Base-by-base conservation (phyloP, 495 filamentous ascomycete species). In the Penicillium steckii region DNA sequence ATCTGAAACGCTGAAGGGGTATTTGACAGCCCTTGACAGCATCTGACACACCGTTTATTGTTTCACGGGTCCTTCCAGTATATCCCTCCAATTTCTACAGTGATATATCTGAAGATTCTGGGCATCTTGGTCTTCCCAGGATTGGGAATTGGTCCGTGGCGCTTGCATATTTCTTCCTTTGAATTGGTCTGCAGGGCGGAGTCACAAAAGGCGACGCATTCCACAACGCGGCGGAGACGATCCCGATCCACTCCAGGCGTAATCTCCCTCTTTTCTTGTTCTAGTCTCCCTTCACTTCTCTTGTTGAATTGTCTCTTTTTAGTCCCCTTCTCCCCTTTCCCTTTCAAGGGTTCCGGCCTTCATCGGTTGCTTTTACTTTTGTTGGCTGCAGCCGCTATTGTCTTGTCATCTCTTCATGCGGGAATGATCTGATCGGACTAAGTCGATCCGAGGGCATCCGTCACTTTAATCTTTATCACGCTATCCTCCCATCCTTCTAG, bases 381-480 rank as follows among this genome's bases (percentile, higher is more conserved):
- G 22, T 10, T 43, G 22, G 32, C 18, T 38, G 27, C 40, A 32
- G 26, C 38, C 29, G 43, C 18, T 38, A 49, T 57, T 45, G 45
- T 53, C 38, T 30, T 37, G 33, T 37, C 33, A 10, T n/a, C n/a
- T 17, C 57, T 54, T n/a, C 26, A 62, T 52, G 22, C 22, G 56
- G 59, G 38, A 61, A 60, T 60, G 62, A 63, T 63, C 62, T 53
- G 62, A 57, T 50, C 50, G 24, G 15, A 17, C 50, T 22, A 17
- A 25, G 51, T 59, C 53, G 41, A 65, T 65, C 62, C 62, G 62
- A 58, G 22, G 46, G 45, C 50, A 53, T 62, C 62, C 62, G 62
- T 50, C 23, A 41, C 38, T 26, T 44, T 21, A 24, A 15, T 17
- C 18, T 46, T 54, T 33, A 56, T 53, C 55, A 49, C 47, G 40